Conservation (phyloP, 805 yeast genomes). For the Helenozyma baotianmanensis region DNA sequence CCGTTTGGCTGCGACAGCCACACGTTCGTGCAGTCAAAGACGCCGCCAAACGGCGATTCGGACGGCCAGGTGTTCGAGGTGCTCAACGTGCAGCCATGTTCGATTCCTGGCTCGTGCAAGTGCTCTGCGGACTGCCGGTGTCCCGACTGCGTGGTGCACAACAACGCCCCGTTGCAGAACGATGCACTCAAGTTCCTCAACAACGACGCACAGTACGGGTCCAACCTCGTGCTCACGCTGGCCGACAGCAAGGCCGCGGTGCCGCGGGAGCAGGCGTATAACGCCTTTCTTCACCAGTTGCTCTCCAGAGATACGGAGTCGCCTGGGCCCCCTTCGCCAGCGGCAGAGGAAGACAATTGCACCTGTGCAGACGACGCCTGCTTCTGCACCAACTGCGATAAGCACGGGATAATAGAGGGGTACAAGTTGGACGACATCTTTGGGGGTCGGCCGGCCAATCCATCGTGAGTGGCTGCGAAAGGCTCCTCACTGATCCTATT, state of each 20-base stretch:
- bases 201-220: constrained; percentile 10
- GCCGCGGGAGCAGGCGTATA: constrained; percentile 4
- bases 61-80: constrained; percentile 17
- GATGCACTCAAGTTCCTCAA: constrained; percentile 8
- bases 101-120: constrained; percentile 32
- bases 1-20: too few species aligned
- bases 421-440: constrained; percentile 36
- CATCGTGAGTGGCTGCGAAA: too few species aligned
- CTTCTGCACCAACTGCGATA: constrained; percentile 38
- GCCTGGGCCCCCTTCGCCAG: constrained; percentile 4
- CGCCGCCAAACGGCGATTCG: too few species aligned
- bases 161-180: constrained; percentile 8
- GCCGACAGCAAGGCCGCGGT: neutral
- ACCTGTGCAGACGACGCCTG: constrained; percentile 14
- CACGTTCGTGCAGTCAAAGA: too few species aligned
- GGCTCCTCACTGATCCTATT: too few species aligned
- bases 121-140: constrained; percentile 37
- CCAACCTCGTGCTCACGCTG: constrained; percentile 11
- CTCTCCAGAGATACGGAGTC: neutral
- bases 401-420: constrained; percentile 43
- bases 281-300: constrained; percentile 1
- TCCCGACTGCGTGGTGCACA: constrained; percentile 34
- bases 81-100: constrained; percentile 29
- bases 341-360: constrained; percentile 6
- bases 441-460: neutral